These are phyloP conservation scores for Jamesozyma spencerorum DNA, from an alignment of 805 yeast genomes.

Conservation along the genomic window DNA sequence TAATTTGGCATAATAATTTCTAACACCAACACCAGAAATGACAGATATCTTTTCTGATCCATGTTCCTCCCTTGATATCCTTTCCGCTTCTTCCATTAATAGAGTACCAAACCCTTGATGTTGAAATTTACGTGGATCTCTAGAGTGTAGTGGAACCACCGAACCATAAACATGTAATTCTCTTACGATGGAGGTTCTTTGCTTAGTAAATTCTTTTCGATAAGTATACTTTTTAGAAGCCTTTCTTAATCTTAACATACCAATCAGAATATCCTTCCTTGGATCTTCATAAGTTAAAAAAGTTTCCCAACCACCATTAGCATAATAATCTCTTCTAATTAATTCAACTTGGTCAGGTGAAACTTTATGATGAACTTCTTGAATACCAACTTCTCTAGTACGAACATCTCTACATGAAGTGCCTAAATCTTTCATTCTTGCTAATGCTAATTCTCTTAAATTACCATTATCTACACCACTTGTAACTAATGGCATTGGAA, in stretches of 20 bases:
- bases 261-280: slow-evolving; percentile 88
- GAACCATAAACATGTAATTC: slow-evolving; percentile 96
- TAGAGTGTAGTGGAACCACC: slow-evolving; percentile 89
- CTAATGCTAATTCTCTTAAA: slow-evolving; percentile 86
- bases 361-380: slow-evolving; percentile 94
- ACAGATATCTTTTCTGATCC: slow-evolving; percentile 87
- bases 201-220: slow-evolving; percentile 75
- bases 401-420: slow-evolving; percentile 92
- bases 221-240: slow-evolving; percentile 85
- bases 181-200: slow-evolving; percentile 89
- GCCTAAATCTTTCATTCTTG: slow-evolving; percentile 97
- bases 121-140: slow-evolving; percentile 96
- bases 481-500: slow-evolving; percentile 96
- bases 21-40: slow-evolving; percentile 94
- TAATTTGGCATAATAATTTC: slow-evolving; percentile 86
- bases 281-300: slow-evolving; percentile 95
- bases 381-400: slow-evolving; percentile 96
- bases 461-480: slow-evolving; percentile 98
- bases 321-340: slow-evolving; percentile 89
- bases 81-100: slow-evolving; percentile 96
- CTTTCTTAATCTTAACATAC: slow-evolving; percentile 76
- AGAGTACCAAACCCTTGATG: slow-evolving; percentile 98
- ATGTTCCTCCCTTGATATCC: slow-evolving; percentile 91
- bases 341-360: slow-evolving; percentile 95
- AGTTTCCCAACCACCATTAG: slow-evolving; percentile 99